Evolutionary conservation across 768 basidiomycete species (phyloP).

Genomic region (Zangia roseola): DNA sequence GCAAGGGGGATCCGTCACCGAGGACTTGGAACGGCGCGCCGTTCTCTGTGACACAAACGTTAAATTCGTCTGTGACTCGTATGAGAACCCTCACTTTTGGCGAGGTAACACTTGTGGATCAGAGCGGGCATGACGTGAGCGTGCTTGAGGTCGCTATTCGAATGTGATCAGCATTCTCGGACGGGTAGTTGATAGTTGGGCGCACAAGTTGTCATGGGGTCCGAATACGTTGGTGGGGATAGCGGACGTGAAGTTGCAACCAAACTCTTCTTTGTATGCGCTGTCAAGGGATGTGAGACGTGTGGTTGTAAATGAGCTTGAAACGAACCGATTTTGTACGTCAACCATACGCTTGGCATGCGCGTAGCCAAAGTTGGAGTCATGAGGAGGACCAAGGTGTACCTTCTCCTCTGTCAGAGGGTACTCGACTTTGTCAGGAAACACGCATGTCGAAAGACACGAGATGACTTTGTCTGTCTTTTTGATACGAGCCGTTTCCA

Average conservation of each 20-base stretch:
- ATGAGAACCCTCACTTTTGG: conserved; percentile 60
- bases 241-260: conserved; percentile 92
- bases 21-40: conserved; percentile 82
- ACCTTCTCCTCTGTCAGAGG: conserved; percentile 93
- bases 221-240: conserved; percentile 99
- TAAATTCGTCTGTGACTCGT: background rate
- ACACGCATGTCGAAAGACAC: conserved; percentile 96
- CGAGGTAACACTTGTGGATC: conserved; percentile 90
- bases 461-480: conserved; percentile 81
- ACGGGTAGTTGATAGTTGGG: background rate
- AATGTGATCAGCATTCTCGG: conserved; percentile 1
- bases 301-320: too few relatives aligned
- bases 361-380: conserved; percentile 95
- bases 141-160: conserved; percentile 73
- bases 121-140: conserved; percentile 95
- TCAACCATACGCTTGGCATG: conserved; percentile 96
- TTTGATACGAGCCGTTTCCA: conserved; percentile 68
- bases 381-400: conserved; percentile 88
- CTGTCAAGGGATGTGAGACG: conserved; percentile 37
- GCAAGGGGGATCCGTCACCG: conserved; percentile 87
- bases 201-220: conserved; percentile 89
- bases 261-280: conserved; percentile 95
- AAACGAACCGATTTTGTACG: conserved; percentile 83
- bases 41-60: conserved; percentile 52
- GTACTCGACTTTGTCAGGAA: conserved; percentile 92